Evolutionary conservation across 163 green algal genomes (phyloP).

Genomic region (Dunaliella salina): DNA sequence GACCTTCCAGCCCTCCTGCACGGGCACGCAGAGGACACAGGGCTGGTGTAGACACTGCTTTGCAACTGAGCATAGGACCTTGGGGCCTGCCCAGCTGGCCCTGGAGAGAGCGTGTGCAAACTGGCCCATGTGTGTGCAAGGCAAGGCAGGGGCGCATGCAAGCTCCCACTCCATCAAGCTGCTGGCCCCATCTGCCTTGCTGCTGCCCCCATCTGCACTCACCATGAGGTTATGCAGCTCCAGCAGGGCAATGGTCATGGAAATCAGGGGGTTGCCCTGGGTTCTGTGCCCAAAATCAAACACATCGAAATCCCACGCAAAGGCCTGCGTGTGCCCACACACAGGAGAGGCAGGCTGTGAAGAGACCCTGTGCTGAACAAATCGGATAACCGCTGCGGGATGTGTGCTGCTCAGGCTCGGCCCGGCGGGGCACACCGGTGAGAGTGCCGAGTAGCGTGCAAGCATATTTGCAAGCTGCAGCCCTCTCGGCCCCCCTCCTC

Average conservation of each 20-base stretch:
- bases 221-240: constrained; percentile 61
- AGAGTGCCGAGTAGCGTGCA: not conserved
- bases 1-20: constrained; percentile 57
- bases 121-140: not conserved
- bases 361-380: not conserved
- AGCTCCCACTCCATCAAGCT: not conserved
- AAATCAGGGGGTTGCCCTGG: constrained; percentile 54
- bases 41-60: too few relatives aligned
- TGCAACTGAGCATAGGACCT: too few relatives aligned
- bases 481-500: not conserved
- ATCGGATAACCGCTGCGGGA: not conserved
- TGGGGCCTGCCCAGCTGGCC: constrained; percentile 12
- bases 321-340: constrained; percentile 49
- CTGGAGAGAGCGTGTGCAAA: constrained; percentile 24
- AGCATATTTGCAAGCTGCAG: not conserved
- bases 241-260: constrained; percentile 62
- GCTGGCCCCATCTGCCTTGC: not conserved
- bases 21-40: not conserved
- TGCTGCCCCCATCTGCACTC: not conserved
- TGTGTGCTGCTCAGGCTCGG: not conserved
- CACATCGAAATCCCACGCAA: constrained; percentile 78
- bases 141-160: not conserved
- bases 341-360: not conserved
- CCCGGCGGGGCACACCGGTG: too few relatives aligned
- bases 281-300: constrained; percentile 56